Evolutionary conservation across 2,329 filamentous ascomycete genomes (phyloP), one percentile per base, ranked within the genome.

Genomic region (Xenoacremonium recifei): DNA sequence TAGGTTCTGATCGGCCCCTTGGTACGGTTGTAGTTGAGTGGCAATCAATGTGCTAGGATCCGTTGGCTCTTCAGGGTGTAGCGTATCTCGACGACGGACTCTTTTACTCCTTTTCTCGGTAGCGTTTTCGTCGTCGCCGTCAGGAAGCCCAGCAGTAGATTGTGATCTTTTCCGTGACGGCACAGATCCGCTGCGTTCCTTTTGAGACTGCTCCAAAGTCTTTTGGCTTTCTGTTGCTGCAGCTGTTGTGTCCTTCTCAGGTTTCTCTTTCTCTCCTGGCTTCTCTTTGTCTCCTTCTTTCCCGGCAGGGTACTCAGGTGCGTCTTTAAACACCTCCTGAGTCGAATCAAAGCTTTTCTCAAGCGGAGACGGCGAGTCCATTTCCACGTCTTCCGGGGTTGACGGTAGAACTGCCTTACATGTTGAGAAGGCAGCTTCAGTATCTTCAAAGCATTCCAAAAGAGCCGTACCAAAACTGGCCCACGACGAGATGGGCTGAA

Each of bases 91-190:
- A 40, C 82, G 72, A 34, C 82, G 73, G 21, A 81, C 81, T 37
- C 83, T 70, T 56, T 86, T 87, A 61, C 81, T 85, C 42, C 82
- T 70, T 55, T 84, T 85, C 39, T 78, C 76, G 10, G 77, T 71
- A 2, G 67, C 68, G 18, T 69, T 72, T 23, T 84, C 80, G 38
- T 84, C 80, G 6, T 82, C 79, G 0, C 63, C 69, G 3, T 84
- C 80, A 1, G 69, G 69, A 13, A 85, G 61, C 3, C 80, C 80
- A 4, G 81, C 81, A 21, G 67, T 64, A 10, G 81, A 85, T 46
- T 84, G 80, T 2, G 81, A 84, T 37, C 81, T 71, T 57, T 84
- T 84, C 37, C 80, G 71, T 1, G 72, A 74, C 11, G 68, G 61
- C 5, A 68, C 50, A 2, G 72, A 69, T n/a, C 54, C 51, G 34